Percentiles rank a stretch among this genome's conserved stretches.
These are phyloP conservation scores for Aegilops sharonensis DNA, from an alignment of 176 grass and related monocot species.

Conservation along the genomic window DNA sequence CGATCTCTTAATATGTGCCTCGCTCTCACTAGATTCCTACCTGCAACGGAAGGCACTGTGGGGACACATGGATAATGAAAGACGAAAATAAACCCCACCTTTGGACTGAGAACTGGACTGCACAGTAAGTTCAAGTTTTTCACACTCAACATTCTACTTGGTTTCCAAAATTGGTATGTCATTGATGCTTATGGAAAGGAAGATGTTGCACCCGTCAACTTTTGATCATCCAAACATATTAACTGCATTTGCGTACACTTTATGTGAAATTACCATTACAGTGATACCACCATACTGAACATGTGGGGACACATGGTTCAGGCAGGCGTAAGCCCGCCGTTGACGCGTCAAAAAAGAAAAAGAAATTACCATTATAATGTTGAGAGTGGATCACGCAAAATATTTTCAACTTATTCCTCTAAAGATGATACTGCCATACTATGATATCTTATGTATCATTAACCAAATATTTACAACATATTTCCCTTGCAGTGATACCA, in stretches of 20 bases:
- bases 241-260: background rate
- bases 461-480: background rate
- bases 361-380: background rate
- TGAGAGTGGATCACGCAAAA: background rate
- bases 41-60: slow-evolving; percentile 97
- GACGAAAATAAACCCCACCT: slow-evolving; percentile 66
- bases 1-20: slow-evolving; percentile 3
- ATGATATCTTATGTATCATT: background rate
- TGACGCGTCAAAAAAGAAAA: too few relatives aligned
- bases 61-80: slow-evolving; percentile 64
- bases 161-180: background rate
- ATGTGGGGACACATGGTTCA: too few relatives aligned
- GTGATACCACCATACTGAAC: too few relatives aligned
- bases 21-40: slow-evolving; percentile 65
- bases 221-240: slow-evolving; percentile 23
- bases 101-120: slow-evolving; percentile 97
- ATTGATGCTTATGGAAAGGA: background rate
- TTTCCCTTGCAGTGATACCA: background rate
- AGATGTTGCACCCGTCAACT: slow-evolving; percentile 3
- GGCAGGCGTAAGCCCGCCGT: too few relatives aligned
- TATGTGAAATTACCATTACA: background rate
- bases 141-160: slow-evolving; percentile 24
- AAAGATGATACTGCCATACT: background rate
- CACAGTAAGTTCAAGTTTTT: slow-evolving; percentile 81
- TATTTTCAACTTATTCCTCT: background rate